These are phyloP conservation scores for Musa acuminata DNA, from an alignment of 176 grass and related monocot genomes.

Conservation along the genomic window DNA sequence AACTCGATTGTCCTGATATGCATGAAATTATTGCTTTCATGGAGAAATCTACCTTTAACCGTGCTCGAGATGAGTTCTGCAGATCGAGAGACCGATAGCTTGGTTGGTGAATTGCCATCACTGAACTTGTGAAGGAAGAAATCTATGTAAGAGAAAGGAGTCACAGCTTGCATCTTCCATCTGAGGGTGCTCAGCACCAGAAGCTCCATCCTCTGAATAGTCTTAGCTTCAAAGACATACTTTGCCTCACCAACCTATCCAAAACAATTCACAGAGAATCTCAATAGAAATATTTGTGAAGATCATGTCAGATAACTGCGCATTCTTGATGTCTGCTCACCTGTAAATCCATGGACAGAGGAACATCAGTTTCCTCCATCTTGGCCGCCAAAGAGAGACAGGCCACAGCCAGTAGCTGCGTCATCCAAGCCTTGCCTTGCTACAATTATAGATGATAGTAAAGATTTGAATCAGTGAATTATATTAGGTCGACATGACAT, in stretches of 20 bases:
- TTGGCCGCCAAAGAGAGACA: background rate
- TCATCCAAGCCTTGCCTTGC: background rate
- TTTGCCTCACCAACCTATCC: background rate
- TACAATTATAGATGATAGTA: background rate
- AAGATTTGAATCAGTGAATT: background rate
- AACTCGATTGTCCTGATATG: background rate
- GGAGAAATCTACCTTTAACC: background rate
- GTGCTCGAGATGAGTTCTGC: background rate
- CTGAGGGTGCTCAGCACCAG: background rate
- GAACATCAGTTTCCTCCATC: background rate
- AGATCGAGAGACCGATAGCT: background rate
- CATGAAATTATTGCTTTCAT: background rate
- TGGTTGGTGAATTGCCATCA: background rate
- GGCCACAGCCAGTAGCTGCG: background rate
- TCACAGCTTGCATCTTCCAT: slow-evolving; percentile 1
- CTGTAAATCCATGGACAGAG: background rate
- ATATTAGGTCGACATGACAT: background rate
- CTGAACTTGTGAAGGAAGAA: background rate
- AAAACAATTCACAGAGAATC: background rate
- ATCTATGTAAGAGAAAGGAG: slow-evolving; percentile 1
- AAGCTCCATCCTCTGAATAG: background rate
- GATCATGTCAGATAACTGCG: background rate
- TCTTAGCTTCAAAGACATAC: background rate
- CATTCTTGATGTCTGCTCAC: background rate
- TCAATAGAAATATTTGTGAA: background rate